These are phyloP conservation scores for Meyerozyma carpophila DNA, from an alignment of 1,139 yeast genomes.

Conservation along the genomic window DNA sequence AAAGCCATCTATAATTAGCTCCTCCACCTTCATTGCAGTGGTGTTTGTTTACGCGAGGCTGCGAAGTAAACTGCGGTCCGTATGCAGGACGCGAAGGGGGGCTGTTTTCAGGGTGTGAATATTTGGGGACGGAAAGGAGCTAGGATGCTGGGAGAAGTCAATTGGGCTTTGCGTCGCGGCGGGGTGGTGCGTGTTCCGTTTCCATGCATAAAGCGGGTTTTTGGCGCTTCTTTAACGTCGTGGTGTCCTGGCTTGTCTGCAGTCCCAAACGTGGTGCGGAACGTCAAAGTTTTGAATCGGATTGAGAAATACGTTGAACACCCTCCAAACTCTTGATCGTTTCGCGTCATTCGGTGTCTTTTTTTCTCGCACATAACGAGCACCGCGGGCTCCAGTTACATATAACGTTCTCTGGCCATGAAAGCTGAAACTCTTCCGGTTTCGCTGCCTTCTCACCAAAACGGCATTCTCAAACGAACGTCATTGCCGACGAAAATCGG, in stretches of 20 bases:
- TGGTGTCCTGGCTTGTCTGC: neutral
- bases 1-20: slow-evolving; percentile 93
- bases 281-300: neutral
- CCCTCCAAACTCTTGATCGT: neutral
- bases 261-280: neutral
- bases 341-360: neutral
- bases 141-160: neutral
- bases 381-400: neutral
- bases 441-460: neutral
- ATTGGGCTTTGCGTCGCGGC: too few species aligned
- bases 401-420: neutral
- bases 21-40: slow-evolving; percentile 77
- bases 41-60: slow-evolving; percentile 1
- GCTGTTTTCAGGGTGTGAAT: neutral
- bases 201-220: too few species aligned
- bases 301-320: neutral
- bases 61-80: neutral
- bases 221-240: too few species aligned
- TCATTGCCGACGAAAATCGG: neutral
- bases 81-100: neutral
- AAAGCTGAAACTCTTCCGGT: neutral
- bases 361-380: neutral
- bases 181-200: too few species aligned
- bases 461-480: neutral
- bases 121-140: too few species aligned